Evolutionary conservation across 331 rosid species (phyloP).

Genomic region (Cydonia oblonga): DNA sequence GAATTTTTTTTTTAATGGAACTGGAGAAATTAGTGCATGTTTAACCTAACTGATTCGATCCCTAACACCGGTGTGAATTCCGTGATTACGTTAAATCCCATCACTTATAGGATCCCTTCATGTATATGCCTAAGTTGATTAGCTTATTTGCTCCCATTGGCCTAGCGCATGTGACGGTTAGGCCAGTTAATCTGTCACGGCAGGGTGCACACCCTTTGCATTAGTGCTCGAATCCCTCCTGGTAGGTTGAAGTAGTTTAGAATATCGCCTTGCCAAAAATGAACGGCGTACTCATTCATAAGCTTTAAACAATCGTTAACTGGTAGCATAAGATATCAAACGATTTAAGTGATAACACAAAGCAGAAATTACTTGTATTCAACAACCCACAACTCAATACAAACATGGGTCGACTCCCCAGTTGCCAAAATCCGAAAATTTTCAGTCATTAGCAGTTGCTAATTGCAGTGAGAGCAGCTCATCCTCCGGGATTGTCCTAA

Average conservation of each 20-base stretch:
- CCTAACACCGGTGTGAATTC: too few relatives aligned
- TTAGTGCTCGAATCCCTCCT: neutral
- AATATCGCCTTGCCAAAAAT: neutral
- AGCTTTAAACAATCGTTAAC: neutral
- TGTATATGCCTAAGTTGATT: too few relatives aligned
- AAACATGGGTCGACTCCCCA: neutral
- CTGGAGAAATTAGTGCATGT: neutral
- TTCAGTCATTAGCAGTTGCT: slow-evolving; percentile 86
- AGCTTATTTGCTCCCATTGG: too few relatives aligned
- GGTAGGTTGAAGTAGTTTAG: neutral
- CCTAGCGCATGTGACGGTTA: too few relatives aligned
- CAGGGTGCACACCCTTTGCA: neutral
- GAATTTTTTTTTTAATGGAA: neutral
- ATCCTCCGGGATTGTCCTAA: slow-evolving; percentile 69
- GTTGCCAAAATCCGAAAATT: neutral
- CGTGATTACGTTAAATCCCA: too few relatives aligned
- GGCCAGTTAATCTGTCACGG: too few relatives aligned
- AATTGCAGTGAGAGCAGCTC: slow-evolving; percentile 77
- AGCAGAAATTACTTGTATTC: neutral
- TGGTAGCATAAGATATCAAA: neutral
- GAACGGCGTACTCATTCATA: neutral
- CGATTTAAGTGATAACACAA: neutral
- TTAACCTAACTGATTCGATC: too few relatives aligned
- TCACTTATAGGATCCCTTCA: too few relatives aligned
- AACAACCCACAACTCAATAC: neutral